Percentiles rank a stretch among this genome's conserved stretches.
Evolutionary conservation across 768 basidiomycete genomes (phyloP).

Genomic region (Podaxis rugospora): DNA sequence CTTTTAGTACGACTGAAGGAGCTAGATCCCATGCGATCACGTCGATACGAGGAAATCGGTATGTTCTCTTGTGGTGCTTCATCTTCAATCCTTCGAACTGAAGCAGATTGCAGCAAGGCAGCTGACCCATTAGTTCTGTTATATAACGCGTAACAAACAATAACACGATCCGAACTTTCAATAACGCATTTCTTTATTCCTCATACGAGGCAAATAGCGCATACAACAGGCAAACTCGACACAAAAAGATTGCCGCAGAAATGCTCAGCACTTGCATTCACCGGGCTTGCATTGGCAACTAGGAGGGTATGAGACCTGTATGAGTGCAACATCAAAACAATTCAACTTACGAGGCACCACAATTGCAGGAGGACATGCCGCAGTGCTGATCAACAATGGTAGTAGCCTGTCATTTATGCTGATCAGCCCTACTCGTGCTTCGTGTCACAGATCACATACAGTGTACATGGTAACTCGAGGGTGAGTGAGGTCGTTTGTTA

Average conservation of each 20-base stretch:
- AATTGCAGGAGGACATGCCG: constrained; percentile 44
- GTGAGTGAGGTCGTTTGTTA: constrained; percentile 7
- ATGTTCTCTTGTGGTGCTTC: constrained; percentile 15
- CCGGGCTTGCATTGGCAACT: constrained; percentile 61
- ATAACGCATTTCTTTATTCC: neutral
- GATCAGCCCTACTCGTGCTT: constrained; percentile 11
- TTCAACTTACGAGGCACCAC: constrained; percentile 39
- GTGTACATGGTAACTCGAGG: constrained; percentile 10
- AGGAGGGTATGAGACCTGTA: neutral
- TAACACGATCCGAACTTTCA: neutral
- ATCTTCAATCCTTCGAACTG: neutral
- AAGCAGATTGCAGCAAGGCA: neutral
- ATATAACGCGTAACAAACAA: neutral
- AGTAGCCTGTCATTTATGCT: constrained; percentile 22
- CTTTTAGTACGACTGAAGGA: constrained; percentile 51
- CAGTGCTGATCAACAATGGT: constrained; percentile 41
- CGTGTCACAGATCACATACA: constrained; percentile 11
- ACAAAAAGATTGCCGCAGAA: neutral
- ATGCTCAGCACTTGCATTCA: constrained; percentile 59
- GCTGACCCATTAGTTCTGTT: neutral
- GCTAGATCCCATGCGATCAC: constrained; percentile 62
- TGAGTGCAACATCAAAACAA: neutral
- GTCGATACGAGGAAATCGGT: constrained; percentile 70
- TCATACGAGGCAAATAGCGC: neutral
- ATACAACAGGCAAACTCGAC: neutral